Percentiles rank a stretch among this genome's conserved stretches.
phyloP scores from a whole-genome alignment of 2,329 filamentous ascomycete species.

The Penicillium sp. region DNA sequence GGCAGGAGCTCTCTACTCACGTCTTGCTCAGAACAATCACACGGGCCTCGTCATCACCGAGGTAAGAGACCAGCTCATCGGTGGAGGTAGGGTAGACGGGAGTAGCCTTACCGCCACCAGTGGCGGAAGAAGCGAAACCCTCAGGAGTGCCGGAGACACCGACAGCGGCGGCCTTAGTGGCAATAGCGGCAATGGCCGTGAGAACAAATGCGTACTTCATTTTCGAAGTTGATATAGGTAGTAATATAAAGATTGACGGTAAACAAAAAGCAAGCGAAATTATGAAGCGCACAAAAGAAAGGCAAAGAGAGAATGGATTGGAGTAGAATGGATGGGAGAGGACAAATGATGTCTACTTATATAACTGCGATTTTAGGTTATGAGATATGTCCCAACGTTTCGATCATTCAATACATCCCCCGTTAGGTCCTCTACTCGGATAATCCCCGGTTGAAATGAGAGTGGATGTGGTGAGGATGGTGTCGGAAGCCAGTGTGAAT shows the following conservation, averaged over 20 bases:
- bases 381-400: not conserved
- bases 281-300: not conserved
- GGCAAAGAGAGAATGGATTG: not conserved
- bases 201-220: conserved; percentile 7
- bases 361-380: not conserved
- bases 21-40: conserved; percentile 11
- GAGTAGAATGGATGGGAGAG: not conserved
- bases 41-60: conserved; percentile 5
- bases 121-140: conserved; percentile 9
- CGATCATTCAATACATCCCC: not conserved
- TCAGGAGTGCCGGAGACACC: conserved; percentile 6
- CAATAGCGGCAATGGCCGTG: conserved; percentile 1
- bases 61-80: conserved; percentile 10
- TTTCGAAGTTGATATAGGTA: not conserved
- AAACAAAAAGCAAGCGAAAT: not conserved
- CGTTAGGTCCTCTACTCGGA: not conserved
- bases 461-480: not conserved
- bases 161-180: conserved; percentile 5
- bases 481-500: not conserved
- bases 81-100: conserved; percentile 6
- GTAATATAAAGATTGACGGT: not conserved
- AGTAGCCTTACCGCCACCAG: conserved; percentile 7
- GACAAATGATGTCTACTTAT: not conserved
- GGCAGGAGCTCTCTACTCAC: not conserved
- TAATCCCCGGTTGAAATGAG: not conserved